Conservation (phyloP, 2,329 filamentous ascomycete species). For the Fusarium continuum region DNA sequence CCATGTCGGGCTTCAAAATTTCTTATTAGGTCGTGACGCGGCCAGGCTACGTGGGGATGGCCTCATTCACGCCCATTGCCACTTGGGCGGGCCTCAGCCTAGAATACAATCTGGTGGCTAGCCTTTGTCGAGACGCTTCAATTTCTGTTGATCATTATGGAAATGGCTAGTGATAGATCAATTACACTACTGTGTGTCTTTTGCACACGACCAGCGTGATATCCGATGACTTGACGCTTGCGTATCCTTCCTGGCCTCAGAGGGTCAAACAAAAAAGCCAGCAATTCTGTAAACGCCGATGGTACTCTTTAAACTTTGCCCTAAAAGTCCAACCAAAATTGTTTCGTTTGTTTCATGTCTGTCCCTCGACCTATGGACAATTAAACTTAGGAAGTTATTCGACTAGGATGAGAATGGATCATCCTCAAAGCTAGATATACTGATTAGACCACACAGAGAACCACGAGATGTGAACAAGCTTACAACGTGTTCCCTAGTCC, state of each 20-base stretch:
- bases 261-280: too few species aligned
- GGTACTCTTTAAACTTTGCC: too few species aligned
- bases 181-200: neutral
- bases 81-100: conserved; percentile 5
- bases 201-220: neutral
- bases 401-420: conserved; percentile 2
- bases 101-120: neutral
- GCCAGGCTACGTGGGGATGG: conserved; percentile 16
- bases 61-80: conserved; percentile 24
- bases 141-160: rapidly evolving
- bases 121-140: too few species aligned
- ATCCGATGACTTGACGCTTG: too few species aligned
- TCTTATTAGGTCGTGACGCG: conserved; percentile 5
- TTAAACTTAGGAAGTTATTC: too few species aligned
- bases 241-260: too few species aligned
- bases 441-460: neutral
- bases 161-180: neutral
- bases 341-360: neutral
- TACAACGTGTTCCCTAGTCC: conserved; percentile 23
- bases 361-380: too few species aligned
- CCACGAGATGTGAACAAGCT: neutral
- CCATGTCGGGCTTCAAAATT: conserved; percentile 1
- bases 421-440: neutral
- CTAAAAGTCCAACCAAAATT: too few species aligned
- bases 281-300: too few species aligned